Evolutionary conservation across 305 asterid genomes (phyloP).

Genomic region (Solanum hybrid): DNA sequence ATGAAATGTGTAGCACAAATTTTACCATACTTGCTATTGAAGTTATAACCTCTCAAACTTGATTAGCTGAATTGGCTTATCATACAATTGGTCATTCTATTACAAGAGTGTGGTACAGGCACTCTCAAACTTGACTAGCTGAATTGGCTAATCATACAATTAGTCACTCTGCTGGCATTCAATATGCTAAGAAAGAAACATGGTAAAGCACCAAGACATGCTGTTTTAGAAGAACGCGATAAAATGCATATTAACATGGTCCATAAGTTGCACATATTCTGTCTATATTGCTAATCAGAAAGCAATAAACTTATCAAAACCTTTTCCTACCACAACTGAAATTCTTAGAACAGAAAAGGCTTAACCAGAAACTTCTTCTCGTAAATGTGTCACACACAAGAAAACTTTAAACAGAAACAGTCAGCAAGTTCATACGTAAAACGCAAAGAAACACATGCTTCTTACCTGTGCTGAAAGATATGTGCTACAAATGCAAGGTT

Average conservation of each 20-base stretch:
- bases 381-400: not conserved
- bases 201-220: not conserved
- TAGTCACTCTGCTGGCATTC: not conserved
- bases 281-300: not conserved
- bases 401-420: not conserved
- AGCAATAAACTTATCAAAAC: not conserved
- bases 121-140: not conserved
- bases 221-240: not conserved
- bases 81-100: not conserved
- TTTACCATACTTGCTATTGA: not conserved
- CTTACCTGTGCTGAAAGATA: constrained; percentile 90
- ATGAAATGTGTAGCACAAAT: not conserved
- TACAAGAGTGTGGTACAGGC: not conserved
- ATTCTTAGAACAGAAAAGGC: not conserved
- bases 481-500: constrained; percentile 98
- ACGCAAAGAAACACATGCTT: not conserved
- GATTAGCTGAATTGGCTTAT: not conserved
- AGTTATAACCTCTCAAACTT: not conserved
- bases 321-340: not conserved
- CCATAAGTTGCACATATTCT: not conserved
- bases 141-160: not conserved
- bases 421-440: not conserved
- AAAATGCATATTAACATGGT: not conserved
- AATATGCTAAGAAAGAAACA: not conserved
- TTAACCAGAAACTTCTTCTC: not conserved